A percentile compares a stretch with the other conserved stretches of the same genome.
Evolutionary conservation across 2,329 filamentous ascomycete genomes (phyloP).

Genomic region (Beauveria varroae): DNA sequence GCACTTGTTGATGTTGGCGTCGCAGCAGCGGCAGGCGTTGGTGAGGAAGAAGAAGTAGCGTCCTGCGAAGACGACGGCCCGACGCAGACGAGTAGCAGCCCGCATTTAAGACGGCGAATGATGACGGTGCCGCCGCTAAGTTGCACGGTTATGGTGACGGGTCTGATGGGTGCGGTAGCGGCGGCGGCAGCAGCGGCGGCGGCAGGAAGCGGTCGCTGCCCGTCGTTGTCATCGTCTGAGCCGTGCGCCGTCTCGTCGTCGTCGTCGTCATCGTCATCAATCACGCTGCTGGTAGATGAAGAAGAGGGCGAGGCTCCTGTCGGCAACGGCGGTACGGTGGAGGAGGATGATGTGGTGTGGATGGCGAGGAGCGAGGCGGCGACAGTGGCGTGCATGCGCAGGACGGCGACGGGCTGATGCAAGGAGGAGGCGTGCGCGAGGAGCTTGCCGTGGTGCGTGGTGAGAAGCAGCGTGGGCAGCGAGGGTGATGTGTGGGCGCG

Average conservation of each 20-base stretch:
- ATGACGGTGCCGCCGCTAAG: constrained; percentile 52
- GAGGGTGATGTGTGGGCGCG: constrained; percentile 48
- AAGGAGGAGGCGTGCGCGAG: constrained; percentile 49
- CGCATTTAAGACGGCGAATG: constrained; percentile 49
- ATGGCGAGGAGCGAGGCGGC: constrained; percentile 55
- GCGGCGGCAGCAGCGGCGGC: background rate
- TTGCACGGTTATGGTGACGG: constrained; percentile 48
- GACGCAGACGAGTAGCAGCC: constrained; percentile 55
- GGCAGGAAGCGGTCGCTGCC: background rate
- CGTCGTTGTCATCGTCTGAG: constrained; percentile 10
- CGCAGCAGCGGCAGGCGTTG: constrained; percentile 11
- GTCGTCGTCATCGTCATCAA: constrained; percentile 18
- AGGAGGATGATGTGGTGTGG: constrained; percentile 36
- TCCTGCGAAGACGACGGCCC: constrained; percentile 33
- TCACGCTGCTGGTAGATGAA: too few species aligned
- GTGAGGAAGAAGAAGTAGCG: constrained; percentile 10
- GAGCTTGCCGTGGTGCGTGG: constrained; percentile 53
- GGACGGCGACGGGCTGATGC: constrained; percentile 43
- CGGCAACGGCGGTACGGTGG: too few species aligned
- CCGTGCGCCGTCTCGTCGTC: constrained; percentile 13
- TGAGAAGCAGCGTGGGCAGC: constrained; percentile 52
- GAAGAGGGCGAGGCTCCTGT: too few species aligned
- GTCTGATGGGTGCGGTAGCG: constrained; percentile 22
- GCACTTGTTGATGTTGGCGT: constrained; percentile 1
- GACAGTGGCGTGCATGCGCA: constrained; percentile 57